Evolutionary conservation across 305 asterid species (phyloP), one percentile per base, ranked within the genome.

Genomic region (Petunia hybrid): DNA sequence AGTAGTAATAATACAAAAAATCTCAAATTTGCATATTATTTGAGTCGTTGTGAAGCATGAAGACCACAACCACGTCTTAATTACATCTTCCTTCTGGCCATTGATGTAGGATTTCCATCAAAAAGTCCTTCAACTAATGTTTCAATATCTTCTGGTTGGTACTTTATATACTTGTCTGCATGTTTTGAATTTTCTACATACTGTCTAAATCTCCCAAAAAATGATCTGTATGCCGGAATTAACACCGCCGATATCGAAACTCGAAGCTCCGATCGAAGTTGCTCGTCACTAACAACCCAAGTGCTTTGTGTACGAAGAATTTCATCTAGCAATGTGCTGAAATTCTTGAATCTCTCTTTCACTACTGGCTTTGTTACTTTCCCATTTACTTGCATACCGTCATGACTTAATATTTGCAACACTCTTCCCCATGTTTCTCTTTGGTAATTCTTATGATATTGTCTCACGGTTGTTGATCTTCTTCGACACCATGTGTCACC

Each of bases 101-200:
- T 90, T 5, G 97, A 91, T 35, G 83, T 59, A 69, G 79, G 83
- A 81, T 86, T 91, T 0, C 97, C 98, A 42, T 89, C 98, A 83
- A 92, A 95, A 13, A 95, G 92, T 35, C 83, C 91, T 51, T 95
- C 99, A 69, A 95, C 85, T 69, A 93, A 83, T 0, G 89, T 80
- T 90, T 95, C 99, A 62, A 95, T 80, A 81, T 95, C 99, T 81
- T 95, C 98, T 0, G 99, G 98, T 76, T 92, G 98, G 75, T 95
- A 90, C 40, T 93, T 95, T 0, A 95, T 89, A 70, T 92, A 95
- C 90, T 89, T 93, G 8, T 91, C 96, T 1, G 85, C 89, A 36
- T 89, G 89, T 70, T 84, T 93, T 22, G 93, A 85, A 57, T 79
- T 82, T 4, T 91, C 94, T 79, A 95, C 61, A 39, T 84, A 82